Evolutionary conservation across 306 rosid species (phyloP).

Genomic region (Rubus idaeus): DNA sequence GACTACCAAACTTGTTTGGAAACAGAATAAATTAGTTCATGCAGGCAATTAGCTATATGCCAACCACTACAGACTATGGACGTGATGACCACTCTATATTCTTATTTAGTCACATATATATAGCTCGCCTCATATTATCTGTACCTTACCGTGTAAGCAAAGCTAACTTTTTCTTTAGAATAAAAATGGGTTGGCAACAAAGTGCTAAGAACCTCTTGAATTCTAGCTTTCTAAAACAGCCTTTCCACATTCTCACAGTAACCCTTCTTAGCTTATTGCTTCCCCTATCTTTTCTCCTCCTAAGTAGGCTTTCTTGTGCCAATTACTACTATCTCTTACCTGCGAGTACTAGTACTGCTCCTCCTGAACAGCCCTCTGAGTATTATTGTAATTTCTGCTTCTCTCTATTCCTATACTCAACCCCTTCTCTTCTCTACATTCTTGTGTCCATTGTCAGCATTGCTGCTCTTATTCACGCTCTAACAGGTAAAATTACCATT

Average conservation of each 20-base stretch:
- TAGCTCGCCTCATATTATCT: constrained; percentile 21
- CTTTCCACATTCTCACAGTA: constrained; percentile 54
- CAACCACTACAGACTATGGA: constrained; percentile 42
- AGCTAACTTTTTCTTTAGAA: constrained; percentile 8
- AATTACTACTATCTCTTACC: constrained; percentile 36
- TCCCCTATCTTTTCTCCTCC: constrained; percentile 76
- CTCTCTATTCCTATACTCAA: constrained; percentile 33
- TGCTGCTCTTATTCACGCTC: constrained; percentile 44
- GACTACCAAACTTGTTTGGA: background rate
- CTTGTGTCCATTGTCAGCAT: constrained; percentile 47
- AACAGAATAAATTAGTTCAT: background rate
- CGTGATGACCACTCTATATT: constrained; percentile 56
- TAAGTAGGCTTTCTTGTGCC: constrained; percentile 47
- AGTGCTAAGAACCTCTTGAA: constrained; percentile 30
- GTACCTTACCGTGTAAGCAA: background rate
- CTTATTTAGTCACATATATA: constrained; percentile 6
- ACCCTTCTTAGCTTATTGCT: constrained; percentile 62
- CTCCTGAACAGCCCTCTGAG: background rate
- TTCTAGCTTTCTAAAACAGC: constrained; percentile 29
- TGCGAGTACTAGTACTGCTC: background rate
- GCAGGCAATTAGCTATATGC: constrained; percentile 18
- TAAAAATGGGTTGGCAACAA: constrained; percentile 18
- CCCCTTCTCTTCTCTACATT: constrained; percentile 44
- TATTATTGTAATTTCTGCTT: constrained; percentile 8
- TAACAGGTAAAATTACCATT: constrained; percentile 39